Percentiles rank a stretch among this genome's conserved stretches.
phyloP scores from a whole-genome alignment of 2,329 filamentous ascomycete species.

The Monosporascus sp. region DNA sequence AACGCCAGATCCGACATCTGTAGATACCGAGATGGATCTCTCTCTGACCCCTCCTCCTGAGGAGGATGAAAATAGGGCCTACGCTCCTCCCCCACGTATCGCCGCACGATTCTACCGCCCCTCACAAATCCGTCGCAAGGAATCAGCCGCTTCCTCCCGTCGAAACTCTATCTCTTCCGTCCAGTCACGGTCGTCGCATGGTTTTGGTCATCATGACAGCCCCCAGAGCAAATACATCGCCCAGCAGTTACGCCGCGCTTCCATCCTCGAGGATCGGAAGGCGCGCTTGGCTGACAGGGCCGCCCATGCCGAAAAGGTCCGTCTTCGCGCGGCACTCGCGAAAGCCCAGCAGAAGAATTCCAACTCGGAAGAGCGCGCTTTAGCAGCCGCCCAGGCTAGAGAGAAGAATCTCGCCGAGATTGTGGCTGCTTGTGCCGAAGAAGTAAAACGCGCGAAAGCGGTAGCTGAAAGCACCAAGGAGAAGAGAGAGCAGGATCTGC shows the following conservation, averaged over 20 bases:
- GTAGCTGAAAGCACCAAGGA: conserved; percentile 79
- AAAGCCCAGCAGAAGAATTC: conserved; percentile 62
- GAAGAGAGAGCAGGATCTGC: conserved; percentile 69
- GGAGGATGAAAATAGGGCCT: conserved; percentile 33
- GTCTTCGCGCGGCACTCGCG: conserved; percentile 66
- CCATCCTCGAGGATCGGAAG: conserved; percentile 75
- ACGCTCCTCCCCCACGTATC: conserved; percentile 68
- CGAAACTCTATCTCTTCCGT: conserved; percentile 75
- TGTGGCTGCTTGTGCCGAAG: conserved; percentile 73
- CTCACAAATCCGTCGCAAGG: conserved; percentile 62
- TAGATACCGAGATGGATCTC: conserved; percentile 27
- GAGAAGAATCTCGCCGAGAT: conserved; percentile 80
- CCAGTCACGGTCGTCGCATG: conserved; percentile 64
- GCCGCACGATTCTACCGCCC: conserved; percentile 73
- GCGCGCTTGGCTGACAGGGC: conserved; percentile 74
- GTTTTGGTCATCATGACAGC: conserved; percentile 45
- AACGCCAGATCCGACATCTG: conserved; percentile 20
- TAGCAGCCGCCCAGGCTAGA: conserved; percentile 71
- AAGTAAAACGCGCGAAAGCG: conserved; percentile 76
- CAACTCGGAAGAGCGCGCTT: conserved; percentile 67
- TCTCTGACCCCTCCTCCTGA: conserved; percentile 20
- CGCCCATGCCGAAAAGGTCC: conserved; percentile 78
- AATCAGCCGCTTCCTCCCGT: conserved; percentile 72
- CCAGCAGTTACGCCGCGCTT: conserved; percentile 72
- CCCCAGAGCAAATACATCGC: conserved; percentile 73